Percentiles rank a stretch among this genome's conserved stretches.
Conservation (phyloP, 1,284 basidiomycete genomes). For the Heterobasidion occidentale region DNA sequence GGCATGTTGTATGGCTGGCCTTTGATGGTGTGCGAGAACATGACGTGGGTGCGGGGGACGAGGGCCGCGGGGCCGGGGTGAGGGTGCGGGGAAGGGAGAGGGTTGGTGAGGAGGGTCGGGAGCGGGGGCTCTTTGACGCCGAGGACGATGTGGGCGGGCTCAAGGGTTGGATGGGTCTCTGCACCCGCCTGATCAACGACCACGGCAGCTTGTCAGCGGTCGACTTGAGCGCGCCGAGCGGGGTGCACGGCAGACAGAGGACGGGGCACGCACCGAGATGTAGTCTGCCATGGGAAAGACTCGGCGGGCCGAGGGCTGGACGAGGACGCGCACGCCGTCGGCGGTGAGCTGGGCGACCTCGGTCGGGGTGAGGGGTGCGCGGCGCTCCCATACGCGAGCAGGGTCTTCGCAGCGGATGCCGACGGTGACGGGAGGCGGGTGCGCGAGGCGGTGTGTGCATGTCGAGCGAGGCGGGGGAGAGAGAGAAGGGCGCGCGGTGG, state of each 20-base stretch:
- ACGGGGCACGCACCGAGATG: constrained; percentile 41
- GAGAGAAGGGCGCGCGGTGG: constrained; percentile 3
- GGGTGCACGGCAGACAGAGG: not conserved
- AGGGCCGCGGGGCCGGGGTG: not conserved
- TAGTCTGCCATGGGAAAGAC: constrained; percentile 66
- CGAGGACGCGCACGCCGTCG: constrained; percentile 56
- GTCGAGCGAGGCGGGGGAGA: too few relatives aligned
- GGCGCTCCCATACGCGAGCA: constrained; percentile 78
- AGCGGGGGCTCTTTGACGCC: constrained; percentile 87
- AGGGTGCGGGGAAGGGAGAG: constrained; percentile 24
- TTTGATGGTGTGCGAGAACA: constrained; percentile 91
- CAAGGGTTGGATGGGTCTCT: constrained; percentile 46
- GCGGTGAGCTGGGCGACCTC: constrained; percentile 55
- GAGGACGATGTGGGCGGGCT: constrained; percentile 65
- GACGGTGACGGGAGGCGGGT: constrained; percentile 29
- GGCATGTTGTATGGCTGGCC: constrained; percentile 81
- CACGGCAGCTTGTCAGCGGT: not conserved
- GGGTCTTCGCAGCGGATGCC: constrained; percentile 78
- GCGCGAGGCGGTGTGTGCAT: too few relatives aligned
- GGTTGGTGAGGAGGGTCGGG: constrained; percentile 44
- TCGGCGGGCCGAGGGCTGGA: constrained; percentile 70
- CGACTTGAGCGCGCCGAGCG: not conserved
- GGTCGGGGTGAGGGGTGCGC: constrained; percentile 74
- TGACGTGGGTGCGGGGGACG: constrained; percentile 59
- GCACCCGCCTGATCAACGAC: constrained; percentile 61